Base-by-base conservation (phyloP, 2,329 filamentous ascomycete species). In the Fonsecaea pugnacius region DNA sequence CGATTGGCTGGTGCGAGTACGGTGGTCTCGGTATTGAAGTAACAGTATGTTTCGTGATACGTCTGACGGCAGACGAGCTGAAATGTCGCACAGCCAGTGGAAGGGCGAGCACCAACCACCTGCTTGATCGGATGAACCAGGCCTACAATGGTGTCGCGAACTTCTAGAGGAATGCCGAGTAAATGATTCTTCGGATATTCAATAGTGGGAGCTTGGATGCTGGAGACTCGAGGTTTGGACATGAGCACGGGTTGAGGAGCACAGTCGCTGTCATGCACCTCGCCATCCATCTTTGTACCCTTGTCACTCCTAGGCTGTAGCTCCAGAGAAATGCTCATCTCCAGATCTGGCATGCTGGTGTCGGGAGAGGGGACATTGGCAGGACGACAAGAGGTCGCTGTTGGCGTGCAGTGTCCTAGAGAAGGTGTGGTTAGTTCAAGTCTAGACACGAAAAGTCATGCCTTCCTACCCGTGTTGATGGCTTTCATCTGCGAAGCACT, bases 161-260 rank as follows among this genome's bases (percentile, higher is more conserved):
- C 32, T 46, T 71, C 69, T 32, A 48, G 48, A 12, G 69, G 61
- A 52, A 67, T 35, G 5, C 62, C 64, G 12, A 70, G 61, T 18
- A 71, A 21, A 53, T 69, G 66, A 27, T 51, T 33, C 4, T 18
- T 27, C 12, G 61, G 60, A 56, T 67, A 66, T 33, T 16, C n/a
- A 18, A 59, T 16, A 21, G 7, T 40, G 18, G 33, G 18, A 59
- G 21, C 27, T 46, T 51, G 30, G 21, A 59, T 32, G 24, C 6
- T 24, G 16, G 56, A 32, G 16, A 51, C 30, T 59, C 27, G 56
- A 51, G 30, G 30, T 24, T 12, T 6, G 12, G 50, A 58, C 16
- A n/a, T n/a, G 14, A 7, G 6, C 16, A n/a, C 38, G 14, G 16
- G n/a, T 16, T 40, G 38, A 40, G 16, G 38, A 40, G 38, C 38